A percentile compares a stretch with the other conserved stretches of the same genome.
These are phyloP conservation scores for Carex littledalei DNA, from an alignment of 176 grass and related monocot species.

Conservation along the genomic window DNA sequence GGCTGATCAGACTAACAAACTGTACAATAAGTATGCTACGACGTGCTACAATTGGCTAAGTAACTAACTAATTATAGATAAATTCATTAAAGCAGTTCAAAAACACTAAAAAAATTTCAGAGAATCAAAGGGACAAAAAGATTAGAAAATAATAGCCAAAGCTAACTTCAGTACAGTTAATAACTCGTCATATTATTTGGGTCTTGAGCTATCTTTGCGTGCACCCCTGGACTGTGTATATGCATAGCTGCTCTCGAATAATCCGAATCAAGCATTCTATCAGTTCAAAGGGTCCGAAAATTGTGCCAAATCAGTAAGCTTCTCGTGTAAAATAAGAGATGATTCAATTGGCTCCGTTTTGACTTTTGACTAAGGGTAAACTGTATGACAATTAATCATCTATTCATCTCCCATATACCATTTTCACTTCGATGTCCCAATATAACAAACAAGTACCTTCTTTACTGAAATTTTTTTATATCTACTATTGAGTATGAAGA, in stretches of 20 bases:
- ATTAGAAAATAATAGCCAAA: neutral
- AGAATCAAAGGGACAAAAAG: neutral
- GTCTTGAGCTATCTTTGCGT: neutral
- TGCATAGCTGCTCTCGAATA: neutral
- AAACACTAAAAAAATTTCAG: neutral
- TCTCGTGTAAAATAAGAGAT: neutral
- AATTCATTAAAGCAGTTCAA: neutral
- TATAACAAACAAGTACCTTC: neutral
- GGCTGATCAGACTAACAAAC: neutral
- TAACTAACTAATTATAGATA: neutral
- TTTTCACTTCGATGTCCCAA: neutral
- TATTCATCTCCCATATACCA: too few relatives aligned
- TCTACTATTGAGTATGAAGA: neutral
- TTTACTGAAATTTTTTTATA: neutral
- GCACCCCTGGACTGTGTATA: neutral
- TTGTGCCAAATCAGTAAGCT: neutral
- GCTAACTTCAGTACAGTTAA: neutral
- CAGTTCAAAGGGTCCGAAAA: neutral
- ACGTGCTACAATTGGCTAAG: neutral
- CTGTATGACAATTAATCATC: neutral
- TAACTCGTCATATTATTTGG: neutral
- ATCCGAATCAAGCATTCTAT: neutral
- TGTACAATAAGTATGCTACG: neutral
- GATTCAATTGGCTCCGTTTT: too few relatives aligned
- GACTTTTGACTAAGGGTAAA: neutral